Evolutionary conservation across 768 basidiomycete genomes (phyloP).

Genomic region (Glaciozyma antarctica): DNA sequence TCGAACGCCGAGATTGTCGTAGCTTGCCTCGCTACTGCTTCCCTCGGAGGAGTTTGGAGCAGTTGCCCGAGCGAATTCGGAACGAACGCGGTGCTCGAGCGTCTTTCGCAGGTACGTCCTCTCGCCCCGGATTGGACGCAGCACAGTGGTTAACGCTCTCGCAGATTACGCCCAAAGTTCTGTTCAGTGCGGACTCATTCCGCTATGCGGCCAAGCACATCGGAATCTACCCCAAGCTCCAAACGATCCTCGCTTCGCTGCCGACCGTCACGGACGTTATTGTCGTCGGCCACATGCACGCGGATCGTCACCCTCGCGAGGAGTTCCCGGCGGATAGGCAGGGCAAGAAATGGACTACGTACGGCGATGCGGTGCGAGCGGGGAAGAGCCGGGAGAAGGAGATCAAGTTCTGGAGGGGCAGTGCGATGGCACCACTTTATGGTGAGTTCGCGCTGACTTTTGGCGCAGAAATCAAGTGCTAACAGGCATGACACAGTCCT

Average conservation of each 20-base stretch:
- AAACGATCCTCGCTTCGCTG: conserved; percentile 19
- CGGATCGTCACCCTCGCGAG: conserved; percentile 16
- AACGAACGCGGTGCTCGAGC: conserved; percentile 63
- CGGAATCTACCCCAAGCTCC: conserved; percentile 19
- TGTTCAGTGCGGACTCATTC: conserved; percentile 34
- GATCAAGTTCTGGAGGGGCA: conserved; percentile 12
- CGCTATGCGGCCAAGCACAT: conserved; percentile 28
- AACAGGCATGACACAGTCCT: conserved; percentile 2
- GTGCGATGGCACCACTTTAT: conserved; percentile 23
- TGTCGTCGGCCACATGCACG: conserved; percentile 25
- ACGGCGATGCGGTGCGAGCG: conserved; percentile 12
- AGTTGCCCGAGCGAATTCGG: conserved; percentile 75
- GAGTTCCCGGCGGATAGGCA: conserved; percentile 4
- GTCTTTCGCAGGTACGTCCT: conserved; percentile 65
- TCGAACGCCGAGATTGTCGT: conserved; percentile 55
- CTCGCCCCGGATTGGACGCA: conserved; percentile 9
- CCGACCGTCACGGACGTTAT: conserved; percentile 28
- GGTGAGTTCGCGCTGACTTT: neutral
- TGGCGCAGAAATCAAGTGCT: too few species aligned
- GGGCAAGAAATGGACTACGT: conserved; percentile 13
- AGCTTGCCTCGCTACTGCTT: conserved; percentile 21
- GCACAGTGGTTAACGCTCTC: too few species aligned
- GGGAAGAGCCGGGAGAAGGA: conserved; percentile 15
- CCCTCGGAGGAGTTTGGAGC: conserved; percentile 63
- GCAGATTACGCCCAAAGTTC: conserved; percentile 33